A percentile compares a stretch with the other conserved stretches of the same genome.
Conservation (phyloP, 805 yeast species). For the Candida cerambycidarum region DNA sequence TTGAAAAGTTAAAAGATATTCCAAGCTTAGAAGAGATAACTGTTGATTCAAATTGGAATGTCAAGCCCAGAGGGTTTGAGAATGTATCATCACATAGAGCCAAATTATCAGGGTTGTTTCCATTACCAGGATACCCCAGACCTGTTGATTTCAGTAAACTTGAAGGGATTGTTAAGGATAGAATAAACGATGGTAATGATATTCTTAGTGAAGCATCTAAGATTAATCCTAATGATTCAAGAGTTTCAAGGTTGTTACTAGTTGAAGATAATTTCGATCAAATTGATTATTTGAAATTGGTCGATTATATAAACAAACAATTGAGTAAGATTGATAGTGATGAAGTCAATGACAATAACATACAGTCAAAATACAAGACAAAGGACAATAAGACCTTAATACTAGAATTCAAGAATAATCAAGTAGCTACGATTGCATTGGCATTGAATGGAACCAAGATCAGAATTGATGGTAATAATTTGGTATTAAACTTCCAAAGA, state of each 20-base stretch:
- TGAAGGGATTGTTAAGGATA: slow-evolving; percentile 38
- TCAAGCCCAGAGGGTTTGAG: slow-evolving; percentile 70
- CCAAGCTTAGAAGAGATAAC: slow-evolving; percentile 54
- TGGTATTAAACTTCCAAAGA: slow-evolving; percentile 13
- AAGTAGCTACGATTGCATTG: slow-evolving; percentile 55
- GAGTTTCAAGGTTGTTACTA: slow-evolving; percentile 31
- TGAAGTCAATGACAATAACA: slow-evolving; percentile 32
- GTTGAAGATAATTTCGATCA: slow-evolving; percentile 31
- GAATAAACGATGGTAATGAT: slow-evolving; percentile 28
- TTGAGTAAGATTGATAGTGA: slow-evolving; percentile 43
- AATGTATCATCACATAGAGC: slow-evolving; percentile 73
- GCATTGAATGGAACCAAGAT: slow-evolving; percentile 34
- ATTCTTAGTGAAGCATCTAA: slow-evolving; percentile 34
- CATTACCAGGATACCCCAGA: slow-evolving; percentile 64
- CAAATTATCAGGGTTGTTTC: slow-evolving; percentile 75
- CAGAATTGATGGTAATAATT: slow-evolving; percentile 24
- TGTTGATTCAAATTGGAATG: slow-evolving; percentile 64
- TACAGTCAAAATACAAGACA: slow-evolving; percentile 32
- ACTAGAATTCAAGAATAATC: slow-evolving; percentile 50
- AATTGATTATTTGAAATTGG: slow-evolving; percentile 37
- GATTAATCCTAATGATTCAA: slow-evolving; percentile 40
- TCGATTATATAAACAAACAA: slow-evolving; percentile 46
- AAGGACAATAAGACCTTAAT: slow-evolving; percentile 41
- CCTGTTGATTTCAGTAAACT: slow-evolving; percentile 43
- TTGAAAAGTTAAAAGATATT: slow-evolving; percentile 36